These are phyloP conservation scores for Phytophthora multivora DNA, from an alignment of 352 stramenopile genomes.

Conservation along the genomic window DNA sequence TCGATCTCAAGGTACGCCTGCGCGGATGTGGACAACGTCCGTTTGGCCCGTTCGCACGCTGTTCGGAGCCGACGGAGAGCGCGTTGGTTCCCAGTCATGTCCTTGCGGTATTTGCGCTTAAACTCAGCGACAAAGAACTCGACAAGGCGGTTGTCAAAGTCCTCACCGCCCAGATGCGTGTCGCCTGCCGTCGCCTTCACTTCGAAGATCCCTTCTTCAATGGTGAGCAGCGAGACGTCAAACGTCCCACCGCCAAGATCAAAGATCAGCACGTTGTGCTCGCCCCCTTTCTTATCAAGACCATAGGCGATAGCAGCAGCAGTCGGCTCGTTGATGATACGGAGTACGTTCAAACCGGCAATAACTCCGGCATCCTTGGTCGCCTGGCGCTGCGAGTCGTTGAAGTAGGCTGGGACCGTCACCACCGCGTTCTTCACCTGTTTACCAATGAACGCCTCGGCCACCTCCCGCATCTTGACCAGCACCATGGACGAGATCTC, in stretches of 20 bases:
- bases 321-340: constrained; percentile 97
- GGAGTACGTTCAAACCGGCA: constrained; percentile 92
- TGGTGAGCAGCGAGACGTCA: constrained; percentile 93
- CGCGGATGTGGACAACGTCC: constrained; percentile 93
- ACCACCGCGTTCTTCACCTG: constrained; percentile 86
- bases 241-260: constrained; percentile 96
- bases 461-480: constrained; percentile 74
- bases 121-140: constrained; percentile 95
- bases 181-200: constrained; percentile 96
- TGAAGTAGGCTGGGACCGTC: constrained; percentile 97
- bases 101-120: constrained; percentile 89
- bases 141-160: constrained; percentile 96
- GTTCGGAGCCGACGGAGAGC: constrained; percentile 92
- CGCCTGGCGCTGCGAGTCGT: constrained; percentile 94
- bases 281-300: constrained; percentile 94
- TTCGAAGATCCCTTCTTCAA: constrained; percentile 97
- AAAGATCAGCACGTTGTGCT: constrained; percentile 97
- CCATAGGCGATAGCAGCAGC: constrained; percentile 92
- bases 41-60: constrained; percentile 95
- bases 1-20: constrained; percentile 97
- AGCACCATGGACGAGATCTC: constrained; percentile 86
- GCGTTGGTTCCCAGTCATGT: constrained; percentile 88
- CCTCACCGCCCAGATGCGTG: constrained; percentile 93
- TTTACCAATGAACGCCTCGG: constrained; percentile 72
- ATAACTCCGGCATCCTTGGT: constrained; percentile 94